Conservation (phyloP, 1,139 yeast genomes). For the Geotrichum reessii region DNA sequence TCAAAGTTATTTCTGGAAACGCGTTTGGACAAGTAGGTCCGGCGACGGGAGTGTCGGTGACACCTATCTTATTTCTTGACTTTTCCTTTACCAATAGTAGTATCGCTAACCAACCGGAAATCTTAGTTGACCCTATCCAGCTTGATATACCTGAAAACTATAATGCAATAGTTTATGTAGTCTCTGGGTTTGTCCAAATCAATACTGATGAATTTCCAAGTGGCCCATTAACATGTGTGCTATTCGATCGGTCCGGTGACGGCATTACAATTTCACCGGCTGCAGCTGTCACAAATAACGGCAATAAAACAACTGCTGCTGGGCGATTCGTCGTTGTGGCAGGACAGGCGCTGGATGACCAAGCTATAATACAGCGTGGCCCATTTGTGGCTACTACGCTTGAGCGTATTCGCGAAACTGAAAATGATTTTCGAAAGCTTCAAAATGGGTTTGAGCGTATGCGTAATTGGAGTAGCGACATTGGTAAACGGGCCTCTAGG, state of each 20-base stretch:
- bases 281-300: neutral
- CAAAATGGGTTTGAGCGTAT: slow-evolving; percentile 71
- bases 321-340: slow-evolving; percentile 65
- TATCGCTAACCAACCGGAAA: no score
- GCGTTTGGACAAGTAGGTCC: neutral
- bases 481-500: slow-evolving; percentile 36
- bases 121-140: neutral
- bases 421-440: slow-evolving; percentile 61
- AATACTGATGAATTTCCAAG: neutral
- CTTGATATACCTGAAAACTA: neutral
- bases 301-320: slow-evolving; percentile 20
- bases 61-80: neutral
- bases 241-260: neutral
- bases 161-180: neutral
- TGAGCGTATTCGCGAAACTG: slow-evolving; percentile 60
- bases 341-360: slow-evolving; percentile 67
- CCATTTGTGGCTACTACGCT: slow-evolving; percentile 74
- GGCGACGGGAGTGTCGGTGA: neutral
- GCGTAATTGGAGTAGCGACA: slow-evolving; percentile 60
- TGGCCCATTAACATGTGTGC: neutral
- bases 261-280: neutral
- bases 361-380: slow-evolving; percentile 79
- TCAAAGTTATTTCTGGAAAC: neutral
- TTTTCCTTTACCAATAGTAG: neutral
- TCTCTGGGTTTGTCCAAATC: neutral